Base-by-base conservation (phyloP, 805 yeast species). In the Saturnispora zaruensis region DNA sequence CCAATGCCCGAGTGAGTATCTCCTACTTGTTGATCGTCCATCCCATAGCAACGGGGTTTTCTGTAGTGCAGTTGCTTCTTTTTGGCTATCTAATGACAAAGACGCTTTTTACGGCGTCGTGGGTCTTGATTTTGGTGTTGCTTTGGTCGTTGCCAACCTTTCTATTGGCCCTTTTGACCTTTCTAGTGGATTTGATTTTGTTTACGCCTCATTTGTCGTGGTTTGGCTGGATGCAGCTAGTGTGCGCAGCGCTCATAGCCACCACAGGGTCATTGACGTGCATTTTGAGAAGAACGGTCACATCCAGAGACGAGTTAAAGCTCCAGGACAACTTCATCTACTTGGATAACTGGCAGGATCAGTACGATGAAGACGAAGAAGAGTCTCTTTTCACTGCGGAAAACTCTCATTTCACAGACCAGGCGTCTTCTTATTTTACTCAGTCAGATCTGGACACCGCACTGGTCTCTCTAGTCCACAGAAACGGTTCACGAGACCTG, bases 221-320 rank as follows among this genome's bases (percentile, higher is more conserved):
- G 81, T 76, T 83, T 42, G 96, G 96, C 24, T 91, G 97, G 97
- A 68, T 84, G 46, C 76, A 86, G 52, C 68, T 90, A 24, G 79
- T 79, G 0, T 77, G 91, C 1, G 78, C 93, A 0, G 76, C 84
- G 2, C 63, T 82, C 30, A 71, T 82, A 43, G 84, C 91, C 0
- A 54, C 82, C 1, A 73, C 79, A 26, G 81, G 87, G 1, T 75
- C 88, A 2, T 62, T 82, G 55, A 66, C 85, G 18, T 87, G 96
- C 63, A 73, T 86, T 48, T 74, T 84, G 71, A 78, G 90, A 59
- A 71, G 96, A 56, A 75, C 85, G 0, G 76, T 80, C 4, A 73
- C 76, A 23, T 74, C 82, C 18, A 61, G 82, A 57, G 61, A 43
- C 49, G 51, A 20, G 41, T 44, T 32, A 38, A 26, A 36, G 21